These are phyloP conservation scores for Chimonanthus salicifolius DNA, from an alignment of 164 flowering plant species.

Conservation along the genomic window DNA sequence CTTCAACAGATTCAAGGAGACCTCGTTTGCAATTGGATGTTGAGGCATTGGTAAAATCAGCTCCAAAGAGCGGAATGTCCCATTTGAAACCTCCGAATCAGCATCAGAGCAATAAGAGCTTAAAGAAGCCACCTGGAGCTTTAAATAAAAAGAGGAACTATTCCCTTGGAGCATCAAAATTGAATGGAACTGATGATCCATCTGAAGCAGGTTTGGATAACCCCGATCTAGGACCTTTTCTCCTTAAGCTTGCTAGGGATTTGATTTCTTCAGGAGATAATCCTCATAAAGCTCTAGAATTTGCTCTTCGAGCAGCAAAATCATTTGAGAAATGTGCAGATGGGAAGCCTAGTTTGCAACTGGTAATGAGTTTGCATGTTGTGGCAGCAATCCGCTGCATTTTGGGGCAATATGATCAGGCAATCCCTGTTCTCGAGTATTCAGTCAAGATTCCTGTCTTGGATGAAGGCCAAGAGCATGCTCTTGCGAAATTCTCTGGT, in stretches of 20 bases:
- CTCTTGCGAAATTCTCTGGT: conserved; percentile 92
- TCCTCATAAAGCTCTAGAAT: conserved; percentile 62
- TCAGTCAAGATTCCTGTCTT: conserved; percentile 69
- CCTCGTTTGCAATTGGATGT: conserved; percentile 27
- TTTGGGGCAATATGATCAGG: conserved; percentile 67
- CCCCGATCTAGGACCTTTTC: conserved; percentile 73
- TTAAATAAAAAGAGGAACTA: conserved; percentile 43
- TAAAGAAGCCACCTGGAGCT: conserved; percentile 29
- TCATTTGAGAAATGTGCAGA: conserved; percentile 69
- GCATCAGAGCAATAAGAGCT: conserved; percentile 27
- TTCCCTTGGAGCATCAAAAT: conserved; percentile 27
- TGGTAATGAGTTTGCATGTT: conserved; percentile 88
- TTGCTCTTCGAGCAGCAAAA: conserved; percentile 74
- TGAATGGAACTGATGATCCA: conserved; percentile 38
- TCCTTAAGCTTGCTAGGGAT: conserved; percentile 84
- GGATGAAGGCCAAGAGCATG: conserved; percentile 79
- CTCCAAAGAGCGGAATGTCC: conserved; percentile 39
- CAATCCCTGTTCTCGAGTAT: conserved; percentile 76
- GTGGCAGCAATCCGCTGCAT: conserved; percentile 78
- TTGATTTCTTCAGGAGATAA: conserved; percentile 80
- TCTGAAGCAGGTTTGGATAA: conserved; percentile 49
- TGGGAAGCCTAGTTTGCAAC: conserved; percentile 73
- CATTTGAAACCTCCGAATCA: conserved; percentile 42
- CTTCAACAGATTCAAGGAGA: conserved; percentile 38
- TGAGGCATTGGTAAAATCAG: conserved; percentile 36